Percentiles rank a stretch among this genome's conserved stretches.
Conservation (phyloP, 2,329 filamentous ascomycete species). For the Ophiostoma tasmaniense region DNA sequence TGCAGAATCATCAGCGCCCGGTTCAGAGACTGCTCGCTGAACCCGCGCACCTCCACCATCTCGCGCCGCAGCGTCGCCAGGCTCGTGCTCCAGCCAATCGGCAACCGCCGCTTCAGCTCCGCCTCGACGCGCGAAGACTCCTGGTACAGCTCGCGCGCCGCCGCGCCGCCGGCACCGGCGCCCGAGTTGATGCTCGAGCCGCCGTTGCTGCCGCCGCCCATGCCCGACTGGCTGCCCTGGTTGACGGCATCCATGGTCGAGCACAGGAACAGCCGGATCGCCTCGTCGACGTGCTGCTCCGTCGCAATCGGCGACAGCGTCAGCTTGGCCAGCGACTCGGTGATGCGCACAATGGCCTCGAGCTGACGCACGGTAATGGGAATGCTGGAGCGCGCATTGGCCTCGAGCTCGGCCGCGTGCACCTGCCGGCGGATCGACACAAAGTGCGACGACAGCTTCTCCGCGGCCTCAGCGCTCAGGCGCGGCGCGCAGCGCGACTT, state of each 20-base stretch:
- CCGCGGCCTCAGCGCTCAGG: constrained; percentile 80
- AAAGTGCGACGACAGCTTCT: constrained; percentile 95
- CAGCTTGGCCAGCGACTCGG: constrained; percentile 89
- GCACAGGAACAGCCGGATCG: constrained; percentile 90
- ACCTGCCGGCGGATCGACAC: constrained; percentile 93
- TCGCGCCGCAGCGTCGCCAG: constrained; percentile 77
- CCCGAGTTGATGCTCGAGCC: constrained; percentile 39
- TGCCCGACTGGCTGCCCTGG: constrained; percentile 53
- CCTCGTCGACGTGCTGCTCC: constrained; percentile 90
- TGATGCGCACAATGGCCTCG: constrained; percentile 94
- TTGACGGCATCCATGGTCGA: constrained; percentile 97
- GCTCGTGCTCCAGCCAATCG: constrained; percentile 93
- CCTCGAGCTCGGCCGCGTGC: constrained; percentile 79
- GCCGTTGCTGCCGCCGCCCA: constrained; percentile 9
- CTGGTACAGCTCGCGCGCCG: constrained; percentile 81
- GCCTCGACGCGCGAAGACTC: constrained; percentile 81
- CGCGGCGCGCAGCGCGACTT: constrained; percentile 91
- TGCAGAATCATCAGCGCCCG: constrained; percentile 79
- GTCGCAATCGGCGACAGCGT: constrained; percentile 77
- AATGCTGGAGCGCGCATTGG: constrained; percentile 84
- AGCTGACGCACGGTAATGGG: constrained; percentile 96
- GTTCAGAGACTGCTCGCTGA: constrained; percentile 77
- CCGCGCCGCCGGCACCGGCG: constrained; percentile 44
- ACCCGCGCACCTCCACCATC: constrained; percentile 86
- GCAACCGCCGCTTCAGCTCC: constrained; percentile 76